Evolutionary conservation across 1,139 yeast species (phyloP), one percentile per base, ranked within the genome.

Genomic region (Lodderomyces margitis): DNA sequence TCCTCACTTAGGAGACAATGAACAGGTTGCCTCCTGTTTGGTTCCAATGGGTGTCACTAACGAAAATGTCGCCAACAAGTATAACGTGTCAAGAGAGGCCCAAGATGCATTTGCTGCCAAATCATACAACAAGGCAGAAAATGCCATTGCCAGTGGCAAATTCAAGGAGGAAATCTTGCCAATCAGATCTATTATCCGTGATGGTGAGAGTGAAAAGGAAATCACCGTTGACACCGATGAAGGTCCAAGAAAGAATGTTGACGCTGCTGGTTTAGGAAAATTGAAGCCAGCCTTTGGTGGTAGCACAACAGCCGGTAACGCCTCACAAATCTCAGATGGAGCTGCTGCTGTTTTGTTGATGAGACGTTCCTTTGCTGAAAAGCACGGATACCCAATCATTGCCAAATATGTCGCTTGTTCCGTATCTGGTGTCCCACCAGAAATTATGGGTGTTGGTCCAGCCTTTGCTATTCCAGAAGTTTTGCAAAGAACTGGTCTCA

Each of bases 371-470:
- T 74, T 83, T 46, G 98, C 98, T 35, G 83, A 85, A 63, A 68
- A 76, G 55, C 69, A 83, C 51, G 83, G 85, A 36, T 74, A 85
- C 58, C 79, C 81, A 46, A 70, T 78, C 41, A 61, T 83, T 46
- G 96, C 81, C 52, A 87, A 87, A 70, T 91, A 79, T 55, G 81
- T 89, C 49, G 84, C 81, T 54, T 80, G 87, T 59, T 75, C 81
- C 45, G 68, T 82, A 39, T 91, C 83, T 44, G 96, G 98, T 60
- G 96, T 91, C 38, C 96, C 97, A 46, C 97, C 98, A 31, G 95
- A 87, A 67, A 80, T 89, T 49, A 91, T 91, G 98, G 98, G 98
- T 49, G 81, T 91, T 56, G 98, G 97, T 41, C 97, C 97, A 46
- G 96, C 95, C 25, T 80, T 79, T 54, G 97, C 98, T 48, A 88